These are phyloP conservation scores for Kalaharituber pfeilii DNA, from an alignment of 2,329 filamentous ascomycete species.

Conservation along the genomic window DNA sequence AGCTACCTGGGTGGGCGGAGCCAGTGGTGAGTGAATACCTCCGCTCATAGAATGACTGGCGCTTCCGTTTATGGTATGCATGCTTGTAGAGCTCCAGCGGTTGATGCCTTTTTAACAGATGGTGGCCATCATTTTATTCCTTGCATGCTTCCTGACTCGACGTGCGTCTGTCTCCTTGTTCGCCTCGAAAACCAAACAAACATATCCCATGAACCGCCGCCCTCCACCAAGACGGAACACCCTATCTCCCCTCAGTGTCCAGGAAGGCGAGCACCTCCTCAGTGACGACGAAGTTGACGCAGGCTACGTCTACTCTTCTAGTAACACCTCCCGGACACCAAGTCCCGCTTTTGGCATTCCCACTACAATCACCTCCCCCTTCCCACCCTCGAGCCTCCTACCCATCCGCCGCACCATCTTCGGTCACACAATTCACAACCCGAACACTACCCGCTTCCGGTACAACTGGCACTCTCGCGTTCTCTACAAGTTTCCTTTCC, in stretches of 20 bases:
- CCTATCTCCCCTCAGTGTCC: not conserved
- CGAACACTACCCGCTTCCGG: constrained; percentile 44
- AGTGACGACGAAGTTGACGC: too few relatives aligned
- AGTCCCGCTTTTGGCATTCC: not conserved
- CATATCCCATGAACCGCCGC: too few relatives aligned
- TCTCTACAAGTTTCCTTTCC: constrained; percentile 49
- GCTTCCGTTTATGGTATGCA: too few relatives aligned
- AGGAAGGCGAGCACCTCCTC: too few relatives aligned
- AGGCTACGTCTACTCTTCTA: too few relatives aligned
- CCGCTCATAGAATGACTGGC: too few relatives aligned
- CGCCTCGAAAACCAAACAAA: constrained; percentile 2
- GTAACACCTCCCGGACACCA: constrained; percentile 4
- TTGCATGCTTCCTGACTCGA: constrained; percentile 18
- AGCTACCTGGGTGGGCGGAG: constrained; percentile 16
- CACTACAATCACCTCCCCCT: not conserved
- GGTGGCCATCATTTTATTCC: constrained; percentile 15
- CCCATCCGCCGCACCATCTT: constrained; percentile 39
- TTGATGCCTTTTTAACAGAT: constrained; percentile 10
- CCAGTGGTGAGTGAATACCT: constrained; percentile 15
- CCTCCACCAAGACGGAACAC: not conserved
- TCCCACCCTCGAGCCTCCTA: constrained; percentile 19
- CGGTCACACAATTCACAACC: constrained; percentile 33
- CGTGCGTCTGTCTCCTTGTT: constrained; percentile 9
- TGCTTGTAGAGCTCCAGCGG: too few relatives aligned
- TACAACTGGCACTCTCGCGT: constrained; percentile 44